Evolutionary conservation across 306 rosid species (phyloP), one percentile per base, ranked within the genome.

Genomic region (Dicorynia guianensis): DNA sequence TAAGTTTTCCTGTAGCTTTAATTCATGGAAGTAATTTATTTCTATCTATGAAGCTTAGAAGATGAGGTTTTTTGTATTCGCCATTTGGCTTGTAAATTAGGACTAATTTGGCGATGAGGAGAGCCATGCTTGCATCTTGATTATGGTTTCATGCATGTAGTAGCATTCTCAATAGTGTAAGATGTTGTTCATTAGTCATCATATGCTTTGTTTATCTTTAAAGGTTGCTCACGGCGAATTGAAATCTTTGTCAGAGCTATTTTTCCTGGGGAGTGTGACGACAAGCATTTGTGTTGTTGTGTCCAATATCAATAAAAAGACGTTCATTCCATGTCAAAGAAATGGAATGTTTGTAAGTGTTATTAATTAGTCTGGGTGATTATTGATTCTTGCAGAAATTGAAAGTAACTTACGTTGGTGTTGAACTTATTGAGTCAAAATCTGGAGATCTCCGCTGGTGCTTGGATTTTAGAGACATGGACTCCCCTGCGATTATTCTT

Each of bases 391-490:
- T 55, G 64, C 97, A 96, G 99, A 96, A 92, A 87, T 66, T 96
- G 82, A 96, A 89, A 85, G 84, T 96, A 77, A 89, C 99, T 19
- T 80, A 89, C 69, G 93, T 80, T 11, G 99, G 98, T 64, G 93
- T 90, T 19, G 99, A 96, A 71, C 91, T 96, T 78, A 68, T 90
- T 34, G 97, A 96, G 64, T 19, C 83, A 67, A 89, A 78, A 82
- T 79, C 96, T 35, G 99, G 97, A 78, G 99, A 96, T 62, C 98
- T 92, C 74, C 97, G 91, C 66, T 96, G 99, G 99, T 96, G 99
- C 88, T 90, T 96, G 93, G 99, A 96, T 80, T 96, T 96, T 79
- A 96, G 99, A 96, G 99, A 96, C 72, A 92, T 96, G 95, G 89
- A 79, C 79, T 85, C 97, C 54, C 97, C 97, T 63, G 96, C 98